Percentiles rank a stretch among this genome's conserved stretches.
Evolutionary conservation across 2,329 filamentous ascomycete species (phyloP).

Genomic region (Rhynchosporium agropyri): DNA sequence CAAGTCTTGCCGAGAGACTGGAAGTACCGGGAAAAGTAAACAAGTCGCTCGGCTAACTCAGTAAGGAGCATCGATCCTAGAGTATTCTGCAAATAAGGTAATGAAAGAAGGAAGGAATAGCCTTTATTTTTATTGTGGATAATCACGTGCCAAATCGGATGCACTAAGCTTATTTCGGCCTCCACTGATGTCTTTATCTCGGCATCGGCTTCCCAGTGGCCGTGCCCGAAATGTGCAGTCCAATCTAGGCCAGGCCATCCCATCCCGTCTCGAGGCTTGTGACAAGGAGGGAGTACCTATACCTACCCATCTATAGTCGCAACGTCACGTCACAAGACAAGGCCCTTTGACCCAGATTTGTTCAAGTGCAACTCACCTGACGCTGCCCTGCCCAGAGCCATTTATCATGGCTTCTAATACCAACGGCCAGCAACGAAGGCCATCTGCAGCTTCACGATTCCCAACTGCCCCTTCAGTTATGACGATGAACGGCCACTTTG

Average conservation of each 20-base stretch:
- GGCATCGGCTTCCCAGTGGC: neutral
- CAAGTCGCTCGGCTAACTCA: neutral
- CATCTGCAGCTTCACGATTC: constrained; percentile 38
- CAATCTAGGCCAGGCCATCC: no score
- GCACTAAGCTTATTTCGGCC: neutral
- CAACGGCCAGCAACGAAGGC: constrained; percentile 36
- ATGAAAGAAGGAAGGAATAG: no score
- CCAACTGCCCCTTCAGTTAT: constrained; percentile 42
- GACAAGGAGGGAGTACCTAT: constrained; percentile 24
- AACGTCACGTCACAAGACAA: constrained; percentile 32
- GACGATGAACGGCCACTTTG: constrained; percentile 80
- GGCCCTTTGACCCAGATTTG: constrained; percentile 14
- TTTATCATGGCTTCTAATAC: constrained; percentile 35
- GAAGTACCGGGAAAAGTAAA: neutral
- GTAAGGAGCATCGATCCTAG: neutral
- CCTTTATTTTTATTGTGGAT: no score
- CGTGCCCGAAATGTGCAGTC: constrained; percentile 8
- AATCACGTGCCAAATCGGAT: neutral
- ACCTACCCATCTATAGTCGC: constrained; percentile 12
- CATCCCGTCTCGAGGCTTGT: constrained; percentile 12
- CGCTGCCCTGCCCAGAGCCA: constrained; percentile 17
- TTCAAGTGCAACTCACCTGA: neutral
- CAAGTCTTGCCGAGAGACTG: neutral
- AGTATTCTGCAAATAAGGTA: neutral
- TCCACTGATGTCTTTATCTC: neutral